These are phyloP conservation scores for Perkinsus marinus DNA, from an alignment of 169 alveolate genomes.

Conservation along the genomic window DNA sequence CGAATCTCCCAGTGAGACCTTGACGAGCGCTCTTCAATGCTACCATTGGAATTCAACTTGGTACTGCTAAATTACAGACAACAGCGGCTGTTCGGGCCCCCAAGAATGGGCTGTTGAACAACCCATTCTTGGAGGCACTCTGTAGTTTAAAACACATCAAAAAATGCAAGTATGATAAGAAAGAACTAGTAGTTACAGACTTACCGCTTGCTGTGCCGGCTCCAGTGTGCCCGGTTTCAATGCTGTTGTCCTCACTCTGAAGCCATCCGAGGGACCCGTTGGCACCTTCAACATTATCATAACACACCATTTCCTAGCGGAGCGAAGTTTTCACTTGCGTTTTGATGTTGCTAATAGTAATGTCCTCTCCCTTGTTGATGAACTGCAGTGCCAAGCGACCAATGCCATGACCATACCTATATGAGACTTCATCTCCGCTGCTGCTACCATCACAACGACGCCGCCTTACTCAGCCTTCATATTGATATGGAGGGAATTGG, in stretches of 20 bases:
- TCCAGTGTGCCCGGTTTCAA: background rate
- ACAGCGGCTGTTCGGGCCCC: no score
- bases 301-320: background rate
- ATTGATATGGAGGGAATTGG: background rate
- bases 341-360: background rate
- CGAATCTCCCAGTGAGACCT: no score
- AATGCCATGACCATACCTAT: background rate
- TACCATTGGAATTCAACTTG: no score
- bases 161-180: no score
- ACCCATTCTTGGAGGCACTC: no score
- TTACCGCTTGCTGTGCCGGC: background rate
- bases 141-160: no score
- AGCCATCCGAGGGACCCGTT: background rate
- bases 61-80: no score
- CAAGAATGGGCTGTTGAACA: no score
- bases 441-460: background rate
- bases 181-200: background rate
- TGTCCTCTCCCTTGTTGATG: background rate
- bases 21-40: no score
- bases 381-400: background rate
- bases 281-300: background rate
- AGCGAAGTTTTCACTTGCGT: background rate
- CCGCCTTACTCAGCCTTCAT: background rate
- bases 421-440: background rate
- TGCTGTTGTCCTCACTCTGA: background rate